phyloP scores from a whole-genome alignment of 192 early-diverging fungal genomes.

The Umbelopsis isabellina region DNA sequence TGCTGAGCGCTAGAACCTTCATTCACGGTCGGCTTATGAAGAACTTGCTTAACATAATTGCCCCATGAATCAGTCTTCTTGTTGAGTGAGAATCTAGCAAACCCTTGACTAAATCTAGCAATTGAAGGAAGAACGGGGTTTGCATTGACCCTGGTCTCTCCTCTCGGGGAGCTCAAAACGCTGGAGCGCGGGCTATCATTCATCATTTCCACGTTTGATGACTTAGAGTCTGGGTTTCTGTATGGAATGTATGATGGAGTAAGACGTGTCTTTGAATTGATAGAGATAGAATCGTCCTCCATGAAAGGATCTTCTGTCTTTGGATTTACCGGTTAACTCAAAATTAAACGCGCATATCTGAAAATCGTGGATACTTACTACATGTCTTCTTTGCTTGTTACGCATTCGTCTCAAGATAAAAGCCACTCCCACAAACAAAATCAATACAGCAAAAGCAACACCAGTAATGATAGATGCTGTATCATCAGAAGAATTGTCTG shows the following conservation, averaged over 20 bases:
- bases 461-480: constrained; percentile 17
- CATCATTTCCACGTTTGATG: background rate
- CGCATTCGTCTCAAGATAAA: background rate
- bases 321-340: background rate
- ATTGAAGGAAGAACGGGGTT: background rate
- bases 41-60: constrained; percentile 22
- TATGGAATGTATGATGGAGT: constrained; percentile 18
- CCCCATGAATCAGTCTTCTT: constrained; percentile 23
- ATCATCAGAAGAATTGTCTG: constrained; percentile 1
- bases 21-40: constrained; percentile 14
- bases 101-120: constrained; percentile 8
- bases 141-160: background rate
- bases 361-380: background rate
- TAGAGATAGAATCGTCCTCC: background rate
- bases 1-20: background rate
- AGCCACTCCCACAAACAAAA: background rate
- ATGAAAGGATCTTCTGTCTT: background rate
- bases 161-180: background rate
- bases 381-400: too few relatives aligned
- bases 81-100: constrained; percentile 6
- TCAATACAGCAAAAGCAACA: constrained; percentile 7
- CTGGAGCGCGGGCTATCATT: background rate
- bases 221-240: background rate
- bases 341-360: background rate
- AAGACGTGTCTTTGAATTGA: constrained; percentile 2